Conservation (phyloP, 202 grass and related monocot species). For the Panicum hallii region DNA sequence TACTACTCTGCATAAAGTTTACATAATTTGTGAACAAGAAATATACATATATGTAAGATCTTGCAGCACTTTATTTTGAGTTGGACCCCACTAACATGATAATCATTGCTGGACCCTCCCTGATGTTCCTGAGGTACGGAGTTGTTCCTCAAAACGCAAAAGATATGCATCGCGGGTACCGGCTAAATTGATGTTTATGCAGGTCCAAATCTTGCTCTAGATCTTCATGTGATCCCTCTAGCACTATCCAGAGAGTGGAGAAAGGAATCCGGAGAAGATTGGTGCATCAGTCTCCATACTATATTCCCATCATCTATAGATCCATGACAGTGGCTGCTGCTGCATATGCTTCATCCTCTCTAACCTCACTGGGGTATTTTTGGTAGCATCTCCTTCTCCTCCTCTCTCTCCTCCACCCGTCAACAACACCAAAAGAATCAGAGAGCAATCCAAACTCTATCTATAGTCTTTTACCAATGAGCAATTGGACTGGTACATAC, state of each 20-base stretch:
- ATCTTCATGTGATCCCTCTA: conserved; percentile 46
- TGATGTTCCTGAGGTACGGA: not conserved
- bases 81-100: not conserved
- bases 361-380: not conserved
- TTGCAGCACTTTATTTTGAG: conserved; percentile 15
- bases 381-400: conserved; percentile 37
- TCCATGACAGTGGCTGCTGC: conserved; percentile 26
- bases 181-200: conserved; percentile 28
- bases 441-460: conserved; percentile 2
- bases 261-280: conserved; percentile 32
- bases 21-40: not conserved
- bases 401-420: not conserved
- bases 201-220: conserved; percentile 45
- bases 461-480: not conserved
- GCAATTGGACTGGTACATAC: conserved; percentile 45
- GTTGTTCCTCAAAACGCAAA: conserved; percentile 11
- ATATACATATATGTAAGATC: not conserved
- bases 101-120: conserved; percentile 41
- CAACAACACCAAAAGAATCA: conserved; percentile 30
- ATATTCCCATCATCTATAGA: conserved; percentile 44
- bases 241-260: conserved; percentile 46
- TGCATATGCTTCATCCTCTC: conserved; percentile 21
- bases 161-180: not conserved
- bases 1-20: not conserved
- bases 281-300: conserved; percentile 29